These are phyloP conservation scores for Neopestalotiopsis sp. DNA, from an alignment of 2,329 filamentous ascomycete species.

Conservation along the genomic window DNA sequence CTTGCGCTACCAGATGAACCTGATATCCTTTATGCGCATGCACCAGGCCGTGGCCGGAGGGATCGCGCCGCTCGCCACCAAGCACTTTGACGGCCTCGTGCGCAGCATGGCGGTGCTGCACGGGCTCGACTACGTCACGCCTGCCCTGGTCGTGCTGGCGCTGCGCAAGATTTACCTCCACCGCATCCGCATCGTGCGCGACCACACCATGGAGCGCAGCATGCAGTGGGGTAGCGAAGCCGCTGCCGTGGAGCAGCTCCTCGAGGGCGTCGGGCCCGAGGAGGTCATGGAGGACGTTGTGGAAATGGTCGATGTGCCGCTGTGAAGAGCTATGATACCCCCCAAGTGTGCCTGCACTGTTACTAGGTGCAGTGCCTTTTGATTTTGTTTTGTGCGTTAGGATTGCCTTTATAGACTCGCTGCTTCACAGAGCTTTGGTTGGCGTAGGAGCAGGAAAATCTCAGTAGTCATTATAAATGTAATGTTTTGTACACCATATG, in stretches of 20 bases:
- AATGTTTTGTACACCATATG: not conserved
- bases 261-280: conserved; percentile 67
- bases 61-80: conserved; percentile 78
- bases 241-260: conserved; percentile 68
- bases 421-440: not conserved
- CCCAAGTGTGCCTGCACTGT: not conserved
- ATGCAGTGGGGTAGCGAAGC: conserved; percentile 91
- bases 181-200: conserved; percentile 70
- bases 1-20: conserved; percentile 83
- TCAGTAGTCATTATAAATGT: not conserved
- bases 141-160: conserved; percentile 82
- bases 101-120: conserved; percentile 83
- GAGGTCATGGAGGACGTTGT: conserved; percentile 71
- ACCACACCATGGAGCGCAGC: conserved; percentile 78
- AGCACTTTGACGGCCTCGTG: conserved; percentile 74
- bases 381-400: not conserved
- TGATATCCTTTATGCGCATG: conserved; percentile 84
- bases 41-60: conserved; percentile 83
- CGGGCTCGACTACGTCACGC: conserved; percentile 79
- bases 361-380: not conserved
- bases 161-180: conserved; percentile 88
- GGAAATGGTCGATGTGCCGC: conserved; percentile 59
- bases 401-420: not conserved
- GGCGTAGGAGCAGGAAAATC: not conserved
- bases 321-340: conserved; percentile 37